Evolutionary conservation across 1,139 yeast genomes (phyloP), one percentile per base, ranked within the genome.

Genomic region (Ogataea hybrid): DNA sequence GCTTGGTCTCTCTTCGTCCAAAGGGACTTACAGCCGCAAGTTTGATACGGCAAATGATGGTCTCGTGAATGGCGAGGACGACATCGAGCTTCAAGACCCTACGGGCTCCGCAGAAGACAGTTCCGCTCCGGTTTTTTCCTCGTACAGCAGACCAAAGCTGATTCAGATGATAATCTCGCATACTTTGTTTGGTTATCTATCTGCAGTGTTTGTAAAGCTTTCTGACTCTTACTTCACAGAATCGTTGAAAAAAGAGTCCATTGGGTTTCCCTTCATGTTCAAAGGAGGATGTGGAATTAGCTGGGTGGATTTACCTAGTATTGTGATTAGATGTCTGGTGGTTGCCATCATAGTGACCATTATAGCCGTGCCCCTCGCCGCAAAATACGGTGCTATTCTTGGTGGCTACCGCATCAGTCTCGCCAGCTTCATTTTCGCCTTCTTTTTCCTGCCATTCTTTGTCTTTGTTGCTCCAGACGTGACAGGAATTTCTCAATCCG

Each of bases 261-360:
- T 21, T 12, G 15, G 10, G n/a, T 32, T 32, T 22, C 35, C 35
- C 6, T 20, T 32, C 17, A 32, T 17, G 25, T 32, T 32, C 25
- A 7, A n/a, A 9, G 35, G 35, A 8, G 35, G 35, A 32, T 32
- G 35, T 21, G 25, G 35, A 20, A 17, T 32, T 6, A 32, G 25
- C 17, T 32, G 17, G 17, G 14, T 17, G 8, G 35, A 32, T 15
- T 11, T 32, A n/a, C 35, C 35, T 9, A 6, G 4, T 6, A 20
- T 20, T 12, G 12, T 12, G 12, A 20, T 22, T 10, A 21, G 27
- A 10, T 32, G 14, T 11, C 9, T 12, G n/a, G 8, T 18, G 9
- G 35, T 15, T 11, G 35, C 21, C 8, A 11, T 32, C 7, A n/a
- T 9, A 10, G 6, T 32, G 4, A 9, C 27, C 20, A 6, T 32